Conservation (phyloP, 2,329 filamentous ascomycete species). For the Colletotrichum somersetense region DNA sequence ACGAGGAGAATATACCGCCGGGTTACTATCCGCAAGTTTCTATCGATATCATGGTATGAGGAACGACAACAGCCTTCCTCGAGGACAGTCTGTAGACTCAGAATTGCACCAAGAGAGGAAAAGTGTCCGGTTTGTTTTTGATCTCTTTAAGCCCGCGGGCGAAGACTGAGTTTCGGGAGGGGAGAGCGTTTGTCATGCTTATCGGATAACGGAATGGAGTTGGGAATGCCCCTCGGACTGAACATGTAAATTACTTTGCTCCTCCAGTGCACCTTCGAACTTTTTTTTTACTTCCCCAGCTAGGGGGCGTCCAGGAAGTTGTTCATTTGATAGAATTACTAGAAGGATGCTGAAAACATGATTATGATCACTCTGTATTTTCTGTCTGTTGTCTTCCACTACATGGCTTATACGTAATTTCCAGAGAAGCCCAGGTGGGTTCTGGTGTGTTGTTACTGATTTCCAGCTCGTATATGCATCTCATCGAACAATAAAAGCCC, state of each 20-base stretch:
- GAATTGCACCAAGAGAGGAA: neutral
- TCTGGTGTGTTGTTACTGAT: no score
- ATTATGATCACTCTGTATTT: neutral
- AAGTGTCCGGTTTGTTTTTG: neutral
- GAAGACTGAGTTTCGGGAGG: neutral
- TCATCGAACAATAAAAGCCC: no score
- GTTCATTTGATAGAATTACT: neutral
- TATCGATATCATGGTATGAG: conserved; percentile 42
- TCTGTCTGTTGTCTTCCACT: no score
- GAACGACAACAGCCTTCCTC: neutral
- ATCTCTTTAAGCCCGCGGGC: neutral
- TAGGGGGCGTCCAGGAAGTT: neutral
- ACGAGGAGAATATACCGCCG: conserved; percentile 44
- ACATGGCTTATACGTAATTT: neutral
- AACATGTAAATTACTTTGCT: neutral
- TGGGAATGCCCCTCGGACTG: conserved; percentile 4
- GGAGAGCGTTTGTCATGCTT: neutral
- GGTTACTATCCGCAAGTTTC: conserved; percentile 42
- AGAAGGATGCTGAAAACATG: neutral
- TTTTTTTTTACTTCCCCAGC: neutral
- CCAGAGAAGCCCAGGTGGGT: no score
- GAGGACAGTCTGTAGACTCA: neutral
- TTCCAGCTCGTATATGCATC: neutral
- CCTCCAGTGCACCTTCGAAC: neutral
- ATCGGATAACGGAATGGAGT: neutral